Conservation (phyloP, 768 basidiomycete genomes). For the Boletus barrowsii region DNA sequence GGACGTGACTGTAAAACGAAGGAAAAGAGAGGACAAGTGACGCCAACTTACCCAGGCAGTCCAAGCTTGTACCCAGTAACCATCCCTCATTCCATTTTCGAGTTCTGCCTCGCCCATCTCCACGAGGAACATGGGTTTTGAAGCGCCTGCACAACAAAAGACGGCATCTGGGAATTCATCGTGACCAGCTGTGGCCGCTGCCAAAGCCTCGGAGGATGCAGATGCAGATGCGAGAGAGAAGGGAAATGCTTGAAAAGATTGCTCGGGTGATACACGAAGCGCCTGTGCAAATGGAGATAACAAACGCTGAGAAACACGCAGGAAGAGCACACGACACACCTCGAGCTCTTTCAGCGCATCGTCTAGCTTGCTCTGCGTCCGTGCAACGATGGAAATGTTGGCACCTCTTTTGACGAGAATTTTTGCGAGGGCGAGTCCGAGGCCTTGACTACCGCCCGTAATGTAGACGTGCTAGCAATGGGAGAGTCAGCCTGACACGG, state of each 20-base stretch:
- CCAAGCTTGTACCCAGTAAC: slow-evolving; percentile 43
- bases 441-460: slow-evolving; percentile 79
- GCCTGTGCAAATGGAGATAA: slow-evolving; percentile 35
- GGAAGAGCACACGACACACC: slow-evolving; percentile 38
- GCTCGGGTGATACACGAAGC: slow-evolving; percentile 49
- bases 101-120: slow-evolving; percentile 64
- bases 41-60: slow-evolving; percentile 40
- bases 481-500: neutral
- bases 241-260: slow-evolving; percentile 65
- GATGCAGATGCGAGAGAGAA: slow-evolving; percentile 55
- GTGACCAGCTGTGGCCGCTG: slow-evolving; percentile 52
- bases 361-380: slow-evolving; percentile 62
- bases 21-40: neutral
- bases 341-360: slow-evolving; percentile 60
- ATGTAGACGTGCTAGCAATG: slow-evolving; percentile 71
- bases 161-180: slow-evolving; percentile 70
- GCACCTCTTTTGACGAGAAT: slow-evolving; percentile 68
- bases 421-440: slow-evolving; percentile 72
- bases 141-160: slow-evolving; percentile 75
- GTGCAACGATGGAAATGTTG: slow-evolving; percentile 81
- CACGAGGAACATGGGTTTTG: slow-evolving; percentile 71
- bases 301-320: neutral
- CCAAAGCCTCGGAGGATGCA: slow-evolving; percentile 58
- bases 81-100: slow-evolving; percentile 36
- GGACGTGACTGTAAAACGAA: neutral